phyloP scores from a whole-genome alignment of 352 stramenopile species.

The Phytophthora cryptogea region DNA sequence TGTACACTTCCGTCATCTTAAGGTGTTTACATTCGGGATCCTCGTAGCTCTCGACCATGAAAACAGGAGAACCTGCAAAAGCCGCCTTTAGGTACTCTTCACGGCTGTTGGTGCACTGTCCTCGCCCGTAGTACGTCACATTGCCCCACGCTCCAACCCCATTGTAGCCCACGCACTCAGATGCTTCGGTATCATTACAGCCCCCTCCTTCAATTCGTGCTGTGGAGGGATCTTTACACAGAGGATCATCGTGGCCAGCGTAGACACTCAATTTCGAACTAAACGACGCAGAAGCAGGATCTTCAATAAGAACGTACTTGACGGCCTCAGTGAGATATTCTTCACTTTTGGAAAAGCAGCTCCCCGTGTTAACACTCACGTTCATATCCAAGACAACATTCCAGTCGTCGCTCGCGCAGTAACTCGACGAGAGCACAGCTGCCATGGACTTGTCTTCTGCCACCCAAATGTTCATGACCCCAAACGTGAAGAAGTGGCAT shows the following conservation, averaged over 20 bases:
- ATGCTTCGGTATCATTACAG: not conserved
- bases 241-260: conserved; percentile 1
- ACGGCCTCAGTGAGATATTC: not conserved
- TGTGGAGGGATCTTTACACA: conserved; percentile 7
- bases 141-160: conserved; percentile 2
- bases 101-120: conserved; percentile 5
- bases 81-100: conserved; percentile 4
- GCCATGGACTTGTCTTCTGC: conserved; percentile 11
- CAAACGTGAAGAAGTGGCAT: conserved; percentile 15
- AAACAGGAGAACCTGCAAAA: conserved; percentile 6
- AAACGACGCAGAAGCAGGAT: not conserved
- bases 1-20: not conserved
- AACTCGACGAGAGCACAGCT: conserved; percentile 1
- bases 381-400: conserved; percentile 10
- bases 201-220: conserved; percentile 5
- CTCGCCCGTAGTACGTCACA: conserved; percentile 6
- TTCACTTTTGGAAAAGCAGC: not conserved
- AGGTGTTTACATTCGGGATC: conserved; percentile 5
- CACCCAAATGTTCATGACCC: conserved; percentile 14
- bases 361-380: conserved; percentile 19
- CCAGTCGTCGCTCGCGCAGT: conserved; percentile 14
- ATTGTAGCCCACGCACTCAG: not conserved
- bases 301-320: conserved; percentile 14
- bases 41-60: conserved; percentile 16
- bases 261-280: not conserved